Percentiles rank a stretch among this genome's conserved stretches.
Evolutionary conservation across 805 yeast species (phyloP).

Genomic region (Saccharomycopsis malanga): DNA sequence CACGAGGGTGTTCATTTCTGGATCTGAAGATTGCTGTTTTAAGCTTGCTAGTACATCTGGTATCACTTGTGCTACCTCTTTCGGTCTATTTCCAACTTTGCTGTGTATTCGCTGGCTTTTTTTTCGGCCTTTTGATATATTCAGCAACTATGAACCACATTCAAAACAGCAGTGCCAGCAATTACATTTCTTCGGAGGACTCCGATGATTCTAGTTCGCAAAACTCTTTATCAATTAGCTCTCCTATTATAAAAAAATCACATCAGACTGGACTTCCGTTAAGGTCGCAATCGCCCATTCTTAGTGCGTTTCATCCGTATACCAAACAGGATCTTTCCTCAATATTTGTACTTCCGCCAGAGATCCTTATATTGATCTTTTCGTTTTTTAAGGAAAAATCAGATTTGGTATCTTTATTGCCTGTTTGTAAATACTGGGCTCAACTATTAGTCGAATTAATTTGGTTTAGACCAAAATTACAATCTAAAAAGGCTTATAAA

Average conservation of each 20-base stretch:
- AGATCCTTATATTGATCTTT: constrained; percentile 57
- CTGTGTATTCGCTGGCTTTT: too few species aligned
- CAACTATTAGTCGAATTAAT: constrained; percentile 67
- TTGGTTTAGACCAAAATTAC: constrained; percentile 82
- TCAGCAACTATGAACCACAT: too few species aligned
- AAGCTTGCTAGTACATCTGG: too few species aligned
- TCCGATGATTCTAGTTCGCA: neutral
- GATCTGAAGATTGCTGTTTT: too few species aligned
- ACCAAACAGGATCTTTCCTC: constrained; percentile 11
- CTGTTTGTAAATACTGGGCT: constrained; percentile 80
- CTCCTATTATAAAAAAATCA: neutral
- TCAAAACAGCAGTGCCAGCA: too few species aligned
- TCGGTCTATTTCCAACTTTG: too few species aligned
- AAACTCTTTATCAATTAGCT: neutral
- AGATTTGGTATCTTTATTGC: constrained; percentile 53
- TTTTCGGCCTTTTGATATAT: too few species aligned
- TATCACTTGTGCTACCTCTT: too few species aligned
- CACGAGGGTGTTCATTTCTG: too few species aligned
- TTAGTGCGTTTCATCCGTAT: constrained; percentile 9
- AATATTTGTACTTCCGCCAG: constrained; percentile 37
- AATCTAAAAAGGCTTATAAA: constrained; percentile 40
- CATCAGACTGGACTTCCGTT: neutral
- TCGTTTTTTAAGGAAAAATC: constrained; percentile 53
- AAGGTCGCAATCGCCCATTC: neutral
- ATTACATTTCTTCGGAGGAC: neutral